A percentile compares a stretch with the other conserved stretches of the same genome.
These are phyloP conservation scores for Vanrija pseudolonga DNA, from an alignment of 1,284 basidiomycete species.

Conservation along the genomic window DNA sequence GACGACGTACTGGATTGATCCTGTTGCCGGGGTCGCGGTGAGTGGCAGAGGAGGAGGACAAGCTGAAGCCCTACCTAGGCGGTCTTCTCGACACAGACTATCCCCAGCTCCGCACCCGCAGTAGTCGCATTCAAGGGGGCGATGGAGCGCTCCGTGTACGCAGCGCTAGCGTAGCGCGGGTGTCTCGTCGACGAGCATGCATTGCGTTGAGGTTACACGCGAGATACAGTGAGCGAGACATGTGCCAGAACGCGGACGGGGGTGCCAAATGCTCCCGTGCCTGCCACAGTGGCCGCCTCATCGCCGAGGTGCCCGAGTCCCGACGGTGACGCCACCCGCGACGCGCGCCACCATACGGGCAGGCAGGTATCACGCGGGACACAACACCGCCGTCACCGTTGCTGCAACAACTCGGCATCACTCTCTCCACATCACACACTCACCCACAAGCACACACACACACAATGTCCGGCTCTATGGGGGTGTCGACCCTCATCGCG, in stretches of 20 bases:
- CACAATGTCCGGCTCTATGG: conserved; percentile 9
- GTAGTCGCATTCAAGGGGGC: conserved; percentile 12
- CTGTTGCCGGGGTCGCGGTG: conserved; percentile 23
- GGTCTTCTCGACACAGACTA: conserved; percentile 25
- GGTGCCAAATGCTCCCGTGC: no score
- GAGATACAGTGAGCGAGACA: no score
- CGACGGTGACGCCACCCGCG: no score
- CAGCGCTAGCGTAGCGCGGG: conserved; percentile 3
- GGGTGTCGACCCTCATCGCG: conserved; percentile 40
- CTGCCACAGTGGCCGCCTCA: no score
- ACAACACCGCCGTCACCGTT: background rate
- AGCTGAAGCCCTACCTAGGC: conserved; percentile 7
- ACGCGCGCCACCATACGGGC: no score
- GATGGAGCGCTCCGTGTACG: conserved; percentile 26
- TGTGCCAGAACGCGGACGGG: no score
- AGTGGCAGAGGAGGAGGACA: conserved; percentile 3
- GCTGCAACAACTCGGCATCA: no score
- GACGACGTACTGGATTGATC: conserved; percentile 36
- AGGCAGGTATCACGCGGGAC: no score
- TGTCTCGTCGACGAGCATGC: background rate
- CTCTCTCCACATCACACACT: background rate
- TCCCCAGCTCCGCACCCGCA: conserved; percentile 11
- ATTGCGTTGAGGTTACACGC: background rate
- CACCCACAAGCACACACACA: background rate
- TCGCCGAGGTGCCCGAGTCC: no score